Percentiles rank a stretch among this genome's conserved stretches.
These are phyloP conservation scores for Aegilops sharonensis DNA, from an alignment of 176 grass and related monocot genomes.

Conservation along the genomic window DNA sequence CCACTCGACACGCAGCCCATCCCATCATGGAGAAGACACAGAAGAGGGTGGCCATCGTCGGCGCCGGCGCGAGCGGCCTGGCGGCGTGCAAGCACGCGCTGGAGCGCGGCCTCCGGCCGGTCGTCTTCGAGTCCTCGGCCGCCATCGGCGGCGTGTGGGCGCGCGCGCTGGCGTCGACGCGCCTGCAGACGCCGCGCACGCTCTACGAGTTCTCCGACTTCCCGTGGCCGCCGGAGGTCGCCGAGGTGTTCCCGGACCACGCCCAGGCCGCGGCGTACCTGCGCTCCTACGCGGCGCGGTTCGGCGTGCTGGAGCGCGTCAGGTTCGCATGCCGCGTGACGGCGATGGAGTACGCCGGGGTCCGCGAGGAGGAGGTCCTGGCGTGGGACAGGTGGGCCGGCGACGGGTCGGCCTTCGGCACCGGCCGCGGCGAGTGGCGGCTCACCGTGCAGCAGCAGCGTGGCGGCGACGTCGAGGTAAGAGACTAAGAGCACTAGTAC, in stretches of 20 bases:
- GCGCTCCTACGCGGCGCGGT: conserved; percentile 39
- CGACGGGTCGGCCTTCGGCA: conserved; percentile 55
- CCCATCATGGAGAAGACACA: background rate
- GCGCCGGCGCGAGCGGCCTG: conserved; percentile 57
- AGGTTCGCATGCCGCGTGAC: conserved; percentile 33
- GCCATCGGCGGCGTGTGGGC: conserved; percentile 57
- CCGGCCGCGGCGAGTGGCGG: conserved; percentile 3
- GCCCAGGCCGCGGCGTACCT: conserved; percentile 45
- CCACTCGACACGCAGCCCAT: too few species aligned
- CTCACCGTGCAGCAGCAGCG: background rate
- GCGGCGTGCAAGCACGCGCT: conserved; percentile 55
- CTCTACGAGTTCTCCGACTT: conserved; percentile 48
- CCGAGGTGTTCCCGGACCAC: conserved; percentile 29
- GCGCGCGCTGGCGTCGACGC: conserved; percentile 40
- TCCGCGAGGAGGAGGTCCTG: conserved; percentile 33
- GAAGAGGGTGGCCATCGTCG: conserved; percentile 40
- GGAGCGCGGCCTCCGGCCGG: conserved; percentile 39
- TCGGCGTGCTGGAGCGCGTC: conserved; percentile 29
- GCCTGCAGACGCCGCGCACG: conserved; percentile 39
- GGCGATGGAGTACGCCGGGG: conserved; percentile 36
- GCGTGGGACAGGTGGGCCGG: conserved; percentile 53
- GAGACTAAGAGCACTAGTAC: background rate
- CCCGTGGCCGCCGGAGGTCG: conserved; percentile 45
- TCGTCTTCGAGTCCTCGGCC: conserved; percentile 39
- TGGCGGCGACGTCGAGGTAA: background rate